phyloP scores from a whole-genome alignment of 352 stramenopile species.

The Phytophthora macrochlamydospora region DNA sequence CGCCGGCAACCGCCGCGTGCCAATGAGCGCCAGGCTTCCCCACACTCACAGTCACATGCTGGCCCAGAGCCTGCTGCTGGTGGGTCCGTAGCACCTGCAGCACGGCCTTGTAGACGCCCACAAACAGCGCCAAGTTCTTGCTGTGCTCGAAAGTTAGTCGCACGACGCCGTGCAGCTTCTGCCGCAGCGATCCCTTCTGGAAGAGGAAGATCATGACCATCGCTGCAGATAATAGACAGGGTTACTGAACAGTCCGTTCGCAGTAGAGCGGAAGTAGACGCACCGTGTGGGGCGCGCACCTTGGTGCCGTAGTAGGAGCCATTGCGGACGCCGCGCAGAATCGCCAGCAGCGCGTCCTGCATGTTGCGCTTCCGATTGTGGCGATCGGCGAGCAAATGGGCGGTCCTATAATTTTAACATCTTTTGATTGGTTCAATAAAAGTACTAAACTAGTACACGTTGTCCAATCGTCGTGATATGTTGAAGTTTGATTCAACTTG shows the following conservation, averaged over 20 bases:
- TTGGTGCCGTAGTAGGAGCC: constrained; percentile 90
- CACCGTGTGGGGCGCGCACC: constrained; percentile 87
- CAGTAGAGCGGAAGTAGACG: background rate
- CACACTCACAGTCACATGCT: constrained; percentile 36
- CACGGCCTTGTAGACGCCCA: constrained; percentile 87
- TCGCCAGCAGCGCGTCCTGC: constrained; percentile 67
- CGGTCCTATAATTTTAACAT: background rate
- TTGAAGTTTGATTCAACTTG: constrained; percentile 29
- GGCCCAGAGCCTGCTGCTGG: constrained; percentile 47
- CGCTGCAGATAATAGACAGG: constrained; percentile 36
- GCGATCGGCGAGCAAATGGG: background rate
- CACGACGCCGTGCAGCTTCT: constrained; percentile 79
- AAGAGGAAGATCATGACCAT: constrained; percentile 93
- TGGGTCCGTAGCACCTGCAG: constrained; percentile 68
- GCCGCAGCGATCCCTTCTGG: constrained; percentile 72
- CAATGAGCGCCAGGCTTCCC: constrained; percentile 76
- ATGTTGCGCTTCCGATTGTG: constrained; percentile 17
- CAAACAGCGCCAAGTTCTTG: constrained; percentile 88
- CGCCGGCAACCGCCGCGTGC: constrained; percentile 81
- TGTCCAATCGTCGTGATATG: background rate
- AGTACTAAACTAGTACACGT: background rate
- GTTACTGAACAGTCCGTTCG: too few species aligned
- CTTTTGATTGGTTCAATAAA: background rate
- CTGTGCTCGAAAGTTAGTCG: constrained; percentile 86
- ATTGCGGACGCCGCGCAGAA: constrained; percentile 86